Percentiles rank a stretch among this genome's conserved stretches.
Conservation (phyloP, 345 rosid species). For the Microthlaspi erraticum region DNA sequence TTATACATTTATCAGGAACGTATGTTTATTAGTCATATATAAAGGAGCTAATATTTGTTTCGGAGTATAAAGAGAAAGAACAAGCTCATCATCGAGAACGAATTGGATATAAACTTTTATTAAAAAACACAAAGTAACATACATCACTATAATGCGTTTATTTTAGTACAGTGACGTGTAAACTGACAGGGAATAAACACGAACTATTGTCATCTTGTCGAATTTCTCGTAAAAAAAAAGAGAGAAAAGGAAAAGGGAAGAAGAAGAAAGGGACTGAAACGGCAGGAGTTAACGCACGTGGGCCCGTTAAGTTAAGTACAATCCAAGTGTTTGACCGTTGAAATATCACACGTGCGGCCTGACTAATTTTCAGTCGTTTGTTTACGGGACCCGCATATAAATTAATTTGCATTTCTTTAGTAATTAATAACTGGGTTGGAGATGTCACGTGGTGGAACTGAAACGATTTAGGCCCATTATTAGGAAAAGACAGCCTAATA, state of each 20-base stretch:
- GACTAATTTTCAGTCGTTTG: not conserved
- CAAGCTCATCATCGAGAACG: constrained; percentile 19
- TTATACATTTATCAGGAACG: not conserved
- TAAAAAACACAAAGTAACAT: not conserved
- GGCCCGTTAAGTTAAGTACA: constrained; percentile 22
- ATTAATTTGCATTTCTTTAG: not conserved
- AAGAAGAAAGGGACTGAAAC: constrained; percentile 11
- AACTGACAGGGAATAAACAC: constrained; percentile 44
- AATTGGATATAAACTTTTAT: constrained; percentile 2
- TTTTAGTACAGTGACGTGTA: constrained; percentile 21
- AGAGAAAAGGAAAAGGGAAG: not conserved
- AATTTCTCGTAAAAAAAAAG: not conserved
- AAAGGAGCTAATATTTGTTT: not conserved
- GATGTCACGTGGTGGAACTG: not conserved
- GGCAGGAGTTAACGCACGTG: constrained; percentile 36
- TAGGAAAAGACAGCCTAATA: constrained; percentile 13
- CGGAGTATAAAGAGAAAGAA: not conserved
- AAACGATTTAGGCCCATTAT: not conserved
- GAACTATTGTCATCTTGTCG: constrained; percentile 41
- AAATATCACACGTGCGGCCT: constrained; percentile 26
- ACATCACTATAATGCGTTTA: constrained; percentile 2
- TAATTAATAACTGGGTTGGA: not conserved
- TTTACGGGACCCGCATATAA: not conserved
- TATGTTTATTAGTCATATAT: constrained; percentile 11
- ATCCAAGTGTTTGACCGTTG: constrained; percentile 43